Conservation (phyloP, 108 stramenopile species). For the Nannochloropsis salina region DNA sequence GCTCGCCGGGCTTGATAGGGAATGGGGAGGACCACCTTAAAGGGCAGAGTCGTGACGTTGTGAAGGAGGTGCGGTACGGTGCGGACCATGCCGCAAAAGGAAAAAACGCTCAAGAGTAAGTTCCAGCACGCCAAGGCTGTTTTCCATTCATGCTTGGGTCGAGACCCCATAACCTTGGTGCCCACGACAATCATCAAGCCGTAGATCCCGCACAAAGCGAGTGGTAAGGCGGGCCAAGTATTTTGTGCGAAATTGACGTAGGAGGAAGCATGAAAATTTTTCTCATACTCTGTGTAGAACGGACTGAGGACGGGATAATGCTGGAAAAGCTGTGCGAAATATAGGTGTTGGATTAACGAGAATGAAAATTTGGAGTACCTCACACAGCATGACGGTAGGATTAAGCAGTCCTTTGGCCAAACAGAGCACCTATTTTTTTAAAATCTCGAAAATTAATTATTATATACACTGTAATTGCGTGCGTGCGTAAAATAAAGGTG, state of each 20-base stretch:
- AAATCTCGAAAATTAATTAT: too few species aligned
- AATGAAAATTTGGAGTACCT: conserved; percentile 14
- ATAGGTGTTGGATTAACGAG: not conserved
- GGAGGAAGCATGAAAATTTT: conserved; percentile 20
- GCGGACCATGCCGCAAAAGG: not conserved
- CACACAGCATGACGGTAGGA: too few species aligned
- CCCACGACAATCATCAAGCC: not conserved
- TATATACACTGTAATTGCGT: too few species aligned
- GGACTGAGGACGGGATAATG: conserved; percentile 20
- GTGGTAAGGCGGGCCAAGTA: conserved; percentile 4
- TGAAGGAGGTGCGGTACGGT: not conserved
- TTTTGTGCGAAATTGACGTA: conserved; percentile 18
- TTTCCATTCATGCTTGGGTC: conserved; percentile 19
- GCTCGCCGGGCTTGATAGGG: not conserved
- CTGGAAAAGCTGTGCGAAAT: conserved; percentile 35
- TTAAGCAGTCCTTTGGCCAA: too few species aligned
- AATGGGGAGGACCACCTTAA: not conserved
- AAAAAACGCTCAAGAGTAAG: not conserved
- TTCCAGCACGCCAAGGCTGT: not conserved
- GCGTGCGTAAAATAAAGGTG: not conserved
- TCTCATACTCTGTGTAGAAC: conserved; percentile 28
- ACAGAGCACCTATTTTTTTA: too few species aligned
- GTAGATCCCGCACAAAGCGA: not conserved
- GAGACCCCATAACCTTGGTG: not conserved
- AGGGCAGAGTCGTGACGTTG: not conserved